Evolutionary conservation across 768 basidiomycete genomes (phyloP).

Genomic region (Leccinum broughii): DNA sequence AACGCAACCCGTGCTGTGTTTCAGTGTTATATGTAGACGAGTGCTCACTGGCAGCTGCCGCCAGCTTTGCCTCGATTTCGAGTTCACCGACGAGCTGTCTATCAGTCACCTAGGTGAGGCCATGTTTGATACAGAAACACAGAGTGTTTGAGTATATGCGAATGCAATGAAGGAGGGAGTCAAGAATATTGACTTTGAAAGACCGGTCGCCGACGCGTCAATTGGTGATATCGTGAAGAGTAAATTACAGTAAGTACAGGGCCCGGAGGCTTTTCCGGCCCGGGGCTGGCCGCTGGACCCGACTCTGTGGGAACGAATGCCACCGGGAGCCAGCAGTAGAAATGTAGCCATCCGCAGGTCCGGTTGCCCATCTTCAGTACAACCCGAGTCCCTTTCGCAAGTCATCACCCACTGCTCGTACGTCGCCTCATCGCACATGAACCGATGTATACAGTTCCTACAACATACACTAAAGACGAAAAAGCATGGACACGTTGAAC

Average conservation of each 20-base stretch:
- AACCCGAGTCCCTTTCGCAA: too few relatives aligned
- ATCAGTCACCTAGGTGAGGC: constrained; percentile 35
- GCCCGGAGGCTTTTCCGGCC: too few relatives aligned
- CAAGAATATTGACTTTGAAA: too few relatives aligned
- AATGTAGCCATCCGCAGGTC: too few relatives aligned
- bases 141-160: constrained; percentile 41
- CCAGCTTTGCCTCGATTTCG: constrained; percentile 23
- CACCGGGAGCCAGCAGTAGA: too few relatives aligned
- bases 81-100: constrained; percentile 25
- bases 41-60: not conserved
- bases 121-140: constrained; percentile 78
- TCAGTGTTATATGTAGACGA: not conserved
- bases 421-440: not conserved
- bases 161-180: too few relatives aligned
- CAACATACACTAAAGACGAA: not conserved
- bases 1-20: not conserved
- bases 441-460: not conserved
- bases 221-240: too few relatives aligned
- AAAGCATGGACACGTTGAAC: not conserved
- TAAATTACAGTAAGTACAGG: too few relatives aligned
- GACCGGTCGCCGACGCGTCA: too few relatives aligned
- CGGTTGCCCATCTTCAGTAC: too few relatives aligned
- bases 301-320: too few relatives aligned
- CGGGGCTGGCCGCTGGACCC: too few relatives aligned
- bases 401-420: not conserved